Evolutionary conservation across 2,329 filamentous ascomycete genomes (phyloP), one percentile per base, ranked within the genome.

Genomic region (Fusarium tuaranense): DNA sequence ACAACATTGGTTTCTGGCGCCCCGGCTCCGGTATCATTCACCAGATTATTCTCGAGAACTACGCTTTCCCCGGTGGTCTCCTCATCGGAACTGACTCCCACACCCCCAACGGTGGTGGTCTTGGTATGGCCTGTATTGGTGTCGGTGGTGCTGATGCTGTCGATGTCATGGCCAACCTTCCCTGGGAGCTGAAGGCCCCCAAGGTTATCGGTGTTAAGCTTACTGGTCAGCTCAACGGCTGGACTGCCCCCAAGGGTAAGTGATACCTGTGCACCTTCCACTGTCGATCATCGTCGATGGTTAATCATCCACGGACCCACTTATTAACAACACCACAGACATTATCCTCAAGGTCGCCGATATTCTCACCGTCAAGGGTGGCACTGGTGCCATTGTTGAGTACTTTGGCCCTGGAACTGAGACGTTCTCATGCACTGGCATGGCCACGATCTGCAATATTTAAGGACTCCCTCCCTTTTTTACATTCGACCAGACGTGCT

Each of bases 1-100:
- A 98, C 90, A 96, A 98, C 90, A 98, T 98, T 85, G 97, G 97
- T 89, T 98, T 98, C 93, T 99, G 97, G 97, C 95, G 91, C 86
- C 97, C 97, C 76, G 97, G 97, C 80, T 98, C 96, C 83, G 97
- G 97, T 90, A 99, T 98, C 84, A 99, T 99, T 80, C 97, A 99
- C 88, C 97, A 98, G 89, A 98, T 98, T 82, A 87, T 98, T 75
- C 91, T 98, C 69, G 97, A 99, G 89, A 98, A 98, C 90, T 98
- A 98, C 85, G 95, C 95, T 84, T 98, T 98, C 93, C 97, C 97
- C 76, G 97, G 97, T 90, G 96, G 93, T 91, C 91, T 99, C 69
- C 92, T 99, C 83, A 98, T 98, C 83, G 97, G 97, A 84, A 98
- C 96, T 79, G 96, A 98, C 85, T 98, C 95, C 68, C 97, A 99